phyloP scores from a whole-genome alignment of 2,329 filamentous ascomycete genomes.

The Didymella segeticola region DNA sequence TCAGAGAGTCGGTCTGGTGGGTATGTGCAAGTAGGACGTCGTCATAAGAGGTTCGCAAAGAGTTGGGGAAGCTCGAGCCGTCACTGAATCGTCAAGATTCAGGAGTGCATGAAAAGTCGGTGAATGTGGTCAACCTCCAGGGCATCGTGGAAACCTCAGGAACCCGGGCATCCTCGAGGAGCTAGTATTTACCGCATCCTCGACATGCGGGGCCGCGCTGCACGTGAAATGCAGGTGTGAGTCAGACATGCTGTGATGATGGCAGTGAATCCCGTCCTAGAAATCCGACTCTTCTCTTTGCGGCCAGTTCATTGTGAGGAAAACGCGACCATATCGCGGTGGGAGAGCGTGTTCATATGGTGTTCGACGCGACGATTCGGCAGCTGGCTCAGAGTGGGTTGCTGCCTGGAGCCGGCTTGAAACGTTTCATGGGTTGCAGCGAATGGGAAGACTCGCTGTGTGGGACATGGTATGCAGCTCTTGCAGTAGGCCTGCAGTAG shows the following conservation, averaged over 20 bases:
- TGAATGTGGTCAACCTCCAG: constrained; percentile 24
- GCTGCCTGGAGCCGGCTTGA: constrained; percentile 35
- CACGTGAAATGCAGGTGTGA: constrained; percentile 53
- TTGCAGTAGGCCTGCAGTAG: constrained; percentile 42
- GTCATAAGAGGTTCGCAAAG: constrained; percentile 19
- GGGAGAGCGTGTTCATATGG: constrained; percentile 47
- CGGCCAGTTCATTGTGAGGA: constrained; percentile 42
- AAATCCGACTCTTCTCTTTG: constrained; percentile 33
- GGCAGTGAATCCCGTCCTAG: constrained; percentile 20
- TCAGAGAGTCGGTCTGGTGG: constrained; percentile 19
- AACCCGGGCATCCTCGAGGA: constrained; percentile 38
- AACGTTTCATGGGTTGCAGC: constrained; percentile 36
- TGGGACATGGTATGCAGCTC: constrained; percentile 29
- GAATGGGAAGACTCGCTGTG: constrained; percentile 28
- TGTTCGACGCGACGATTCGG: constrained; percentile 50
- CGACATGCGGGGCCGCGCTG: constrained; percentile 27
- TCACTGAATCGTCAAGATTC: constrained; percentile 19
- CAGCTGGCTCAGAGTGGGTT: constrained; percentile 29
- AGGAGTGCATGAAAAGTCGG: constrained; percentile 26
- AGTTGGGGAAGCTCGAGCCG: constrained; percentile 19
- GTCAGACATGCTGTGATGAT: constrained; percentile 41
- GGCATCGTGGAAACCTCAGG: constrained; percentile 39
- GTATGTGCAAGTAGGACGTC: constrained; percentile 14
- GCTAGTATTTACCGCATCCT: constrained; percentile 41
- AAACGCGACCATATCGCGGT: constrained; percentile 53